Percentiles rank a stretch among this genome's conserved stretches.
These are phyloP conservation scores for Talaromyces ruber DNA, from an alignment of 495 filamentous ascomycete genomes.

Conservation along the genomic window DNA sequence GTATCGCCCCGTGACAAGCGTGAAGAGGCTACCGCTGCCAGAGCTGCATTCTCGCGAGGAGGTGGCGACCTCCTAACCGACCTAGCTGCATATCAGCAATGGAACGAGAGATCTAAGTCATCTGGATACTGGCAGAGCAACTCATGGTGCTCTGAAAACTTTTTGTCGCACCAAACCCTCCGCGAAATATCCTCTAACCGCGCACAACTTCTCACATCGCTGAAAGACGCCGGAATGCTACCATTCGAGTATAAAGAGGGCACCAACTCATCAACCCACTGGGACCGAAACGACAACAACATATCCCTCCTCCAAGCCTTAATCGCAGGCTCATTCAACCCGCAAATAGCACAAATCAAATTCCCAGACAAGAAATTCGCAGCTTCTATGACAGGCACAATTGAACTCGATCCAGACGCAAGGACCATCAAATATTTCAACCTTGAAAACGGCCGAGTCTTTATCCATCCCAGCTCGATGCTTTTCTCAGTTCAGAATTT, in stretches of 20 bases:
- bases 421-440: slow-evolving; percentile 86
- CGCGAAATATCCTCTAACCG: slow-evolving; percentile 81
- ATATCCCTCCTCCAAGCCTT: slow-evolving; percentile 71
- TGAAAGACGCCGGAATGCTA: slow-evolving; percentile 78
- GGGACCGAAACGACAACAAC: slow-evolving; percentile 45
- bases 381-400: slow-evolving; percentile 70
- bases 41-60: slow-evolving; percentile 58
- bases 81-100: slow-evolving; percentile 73
- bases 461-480: slow-evolving; percentile 82
- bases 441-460: slow-evolving; percentile 78
- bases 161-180: slow-evolving; percentile 74
- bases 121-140: slow-evolving; percentile 52
- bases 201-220: slow-evolving; percentile 73
- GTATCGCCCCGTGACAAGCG: slow-evolving; percentile 71
- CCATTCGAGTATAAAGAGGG: slow-evolving; percentile 38
- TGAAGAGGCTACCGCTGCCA: slow-evolving; percentile 71
- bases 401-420: slow-evolving; percentile 89
- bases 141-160: slow-evolving; percentile 78
- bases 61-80: slow-evolving; percentile 88
- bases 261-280: slow-evolving; percentile 9
- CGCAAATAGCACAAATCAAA: slow-evolving; percentile 82
- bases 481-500: slow-evolving; percentile 76
- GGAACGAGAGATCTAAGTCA: slow-evolving; percentile 53
- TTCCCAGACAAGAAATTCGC: slow-evolving; percentile 95
- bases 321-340: slow-evolving; percentile 84